Percentiles rank a stretch among this genome's conserved stretches.
Conservation (phyloP, 805 yeast species). For the Ogataea saltuana region DNA sequence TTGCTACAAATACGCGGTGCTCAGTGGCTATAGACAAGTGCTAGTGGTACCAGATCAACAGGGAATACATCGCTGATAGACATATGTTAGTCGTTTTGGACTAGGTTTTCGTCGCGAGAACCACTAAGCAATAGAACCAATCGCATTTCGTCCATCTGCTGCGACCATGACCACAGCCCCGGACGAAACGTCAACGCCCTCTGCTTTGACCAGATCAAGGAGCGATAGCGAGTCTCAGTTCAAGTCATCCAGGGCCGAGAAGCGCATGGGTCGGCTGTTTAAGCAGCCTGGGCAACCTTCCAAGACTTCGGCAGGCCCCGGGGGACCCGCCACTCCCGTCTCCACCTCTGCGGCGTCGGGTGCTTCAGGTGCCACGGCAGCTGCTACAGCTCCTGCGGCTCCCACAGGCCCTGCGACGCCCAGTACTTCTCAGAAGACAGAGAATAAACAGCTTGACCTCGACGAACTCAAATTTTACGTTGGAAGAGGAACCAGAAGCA, state of each 20-base stretch:
- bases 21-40: no score
- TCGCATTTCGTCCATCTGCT: no score
- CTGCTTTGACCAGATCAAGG: slow-evolving; percentile 24
- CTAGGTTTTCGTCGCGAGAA: not conserved
- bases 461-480: slow-evolving; percentile 26
- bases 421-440: slow-evolving; percentile 10
- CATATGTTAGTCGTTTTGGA: not conserved
- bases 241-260: slow-evolving; percentile 35
- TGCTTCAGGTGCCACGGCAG: not conserved
- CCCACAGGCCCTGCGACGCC: slow-evolving; percentile 1
- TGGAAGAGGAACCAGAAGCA: slow-evolving; percentile 19
- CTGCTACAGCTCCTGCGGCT: slow-evolving; percentile 1
- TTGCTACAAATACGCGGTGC: not conserved
- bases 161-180: slow-evolving; percentile 1
- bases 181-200: slow-evolving; percentile 12
- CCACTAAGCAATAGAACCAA: no score
- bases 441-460: slow-evolving; percentile 21
- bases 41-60: no score
- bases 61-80: not conserved
- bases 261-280: slow-evolving; percentile 37
- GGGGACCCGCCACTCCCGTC: slow-evolving; percentile 11
- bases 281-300: slow-evolving; percentile 25
- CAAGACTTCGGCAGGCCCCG: slow-evolving; percentile 9
- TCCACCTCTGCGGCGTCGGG: slow-evolving; percentile 3
- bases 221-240: slow-evolving; percentile 35